Evolutionary conservation across 2,329 filamentous ascomycete species (phyloP).

Genomic region (Phialophora verrucosa): DNA sequence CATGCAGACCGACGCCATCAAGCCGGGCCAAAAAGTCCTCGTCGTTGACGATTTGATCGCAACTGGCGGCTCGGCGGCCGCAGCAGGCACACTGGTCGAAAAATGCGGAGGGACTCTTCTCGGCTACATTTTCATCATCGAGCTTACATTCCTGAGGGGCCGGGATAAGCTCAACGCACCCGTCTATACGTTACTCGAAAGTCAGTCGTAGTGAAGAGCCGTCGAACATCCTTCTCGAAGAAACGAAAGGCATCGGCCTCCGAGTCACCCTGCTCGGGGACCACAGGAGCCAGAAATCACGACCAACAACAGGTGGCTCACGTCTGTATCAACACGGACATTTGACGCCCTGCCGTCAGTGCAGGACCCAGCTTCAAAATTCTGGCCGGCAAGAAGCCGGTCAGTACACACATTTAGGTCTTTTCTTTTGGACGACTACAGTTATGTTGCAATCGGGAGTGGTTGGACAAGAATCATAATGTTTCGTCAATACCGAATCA

Average conservation of each 20-base stretch:
- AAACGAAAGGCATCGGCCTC: not conserved
- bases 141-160: conserved; percentile 91
- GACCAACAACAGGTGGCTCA: not conserved
- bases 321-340: not conserved
- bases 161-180: conserved; percentile 85
- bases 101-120: conserved; percentile 84
- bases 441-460: not conserved
- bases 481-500: not conserved
- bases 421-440: not conserved
- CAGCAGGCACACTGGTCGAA: conserved; percentile 83
- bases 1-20: conserved; percentile 87
- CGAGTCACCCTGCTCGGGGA: not conserved
- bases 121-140: conserved; percentile 93
- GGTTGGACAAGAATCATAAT: not conserved
- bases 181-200: conserved; percentile 79
- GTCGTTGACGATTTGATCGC: conserved; percentile 98
- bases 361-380: not conserved
- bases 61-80: conserved; percentile 89
- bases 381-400: too few species aligned
- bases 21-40: conserved; percentile 84
- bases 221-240: not conserved
- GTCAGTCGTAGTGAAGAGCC: conserved; percentile 50
- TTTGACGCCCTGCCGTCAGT: not conserved
- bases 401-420: not conserved
- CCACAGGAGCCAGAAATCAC: not conserved